Conservation (phyloP, 2,329 filamentous ascomycete species). For the Chalara sp. region DNA sequence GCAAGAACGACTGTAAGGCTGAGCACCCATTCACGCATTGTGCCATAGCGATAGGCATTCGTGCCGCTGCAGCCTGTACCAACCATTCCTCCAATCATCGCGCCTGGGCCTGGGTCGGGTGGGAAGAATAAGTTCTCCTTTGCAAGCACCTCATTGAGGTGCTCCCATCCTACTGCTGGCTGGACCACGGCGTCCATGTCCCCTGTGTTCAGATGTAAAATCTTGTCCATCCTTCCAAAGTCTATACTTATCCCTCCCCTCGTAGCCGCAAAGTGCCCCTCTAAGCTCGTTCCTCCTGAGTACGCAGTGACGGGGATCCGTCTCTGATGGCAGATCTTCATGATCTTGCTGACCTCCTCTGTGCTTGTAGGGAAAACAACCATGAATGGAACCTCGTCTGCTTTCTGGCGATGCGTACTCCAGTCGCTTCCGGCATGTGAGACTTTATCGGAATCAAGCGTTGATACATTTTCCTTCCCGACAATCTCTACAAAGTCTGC, state of each 20-base stretch:
- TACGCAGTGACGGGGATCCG: constrained; percentile 82
- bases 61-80: constrained; percentile 67
- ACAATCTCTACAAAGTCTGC: constrained; percentile 60
- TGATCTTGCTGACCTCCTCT: constrained; percentile 76
- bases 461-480: constrained; percentile 59
- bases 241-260: constrained; percentile 79
- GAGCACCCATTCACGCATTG: constrained; percentile 83
- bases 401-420: constrained; percentile 49
- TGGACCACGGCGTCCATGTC: constrained; percentile 73
- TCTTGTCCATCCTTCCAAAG: constrained; percentile 78
- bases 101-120: constrained; percentile 81
- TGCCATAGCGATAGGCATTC: constrained; percentile 86
- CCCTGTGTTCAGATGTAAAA: constrained; percentile 69
- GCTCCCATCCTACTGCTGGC: constrained; percentile 80
- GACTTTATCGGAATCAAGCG: constrained; percentile 45
- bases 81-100: constrained; percentile 83
- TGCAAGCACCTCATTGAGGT: constrained; percentile 69
- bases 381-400: constrained; percentile 52
- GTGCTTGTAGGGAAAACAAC: constrained; percentile 73
- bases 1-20: constrained; percentile 79
- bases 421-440: constrained; percentile 55
- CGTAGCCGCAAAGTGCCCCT: constrained; percentile 83
- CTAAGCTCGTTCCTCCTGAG: constrained; percentile 81
- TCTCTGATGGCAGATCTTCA: constrained; percentile 79
- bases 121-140: constrained; percentile 81